Base-by-base conservation (phyloP, 306 rosid species). In the Inga leiocalycina region DNA sequence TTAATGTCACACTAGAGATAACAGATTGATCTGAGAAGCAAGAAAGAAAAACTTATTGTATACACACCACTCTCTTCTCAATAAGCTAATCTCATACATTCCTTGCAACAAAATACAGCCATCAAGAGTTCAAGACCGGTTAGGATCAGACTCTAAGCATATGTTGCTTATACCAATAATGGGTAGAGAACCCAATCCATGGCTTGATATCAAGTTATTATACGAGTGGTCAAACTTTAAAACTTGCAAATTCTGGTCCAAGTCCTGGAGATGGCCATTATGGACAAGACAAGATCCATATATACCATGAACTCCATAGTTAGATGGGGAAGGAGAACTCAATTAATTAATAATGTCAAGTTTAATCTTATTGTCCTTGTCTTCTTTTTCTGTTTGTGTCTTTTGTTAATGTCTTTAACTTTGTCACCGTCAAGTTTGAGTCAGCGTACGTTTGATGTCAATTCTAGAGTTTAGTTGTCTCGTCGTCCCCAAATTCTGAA, bases 251-350 rank as follows among this genome's bases (percentile, higher is more conserved):
- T 19, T 24, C 71, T 1, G 95, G 95, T 64, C 93, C 93, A 68
- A 54, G 89, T 78, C 82, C 84, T 13, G 91, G 92, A 52, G 75
- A 34, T 16, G 93, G 93, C 4, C 90, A 88, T 77, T 51, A 4
- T 41, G 4, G 8, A 46, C 51, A 46, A 46, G 14, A 34, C 35
- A 43, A 3, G 12, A 8, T 20, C 24, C 17, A 46, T 46, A 46
- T 4, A 30, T 24, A 15, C 37, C 24, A 48, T 54, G 30, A 78
- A 74, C 37, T 74, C 45, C 67, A 80, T 65, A 5, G 37, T 35
- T 35, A 35, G 37, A 35, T 3, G 37, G 37, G 37, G 37, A 4
- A 35, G 37, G 37, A 3, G 37, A 35, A 35, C 37, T 35, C 37
- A 3, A 35, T 35, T 3, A 10, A 22, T 49, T 48, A 41, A 35